Base-by-base conservation (phyloP, 2,329 filamentous ascomycete genomes). In the Fusarium floridanum region DNA sequence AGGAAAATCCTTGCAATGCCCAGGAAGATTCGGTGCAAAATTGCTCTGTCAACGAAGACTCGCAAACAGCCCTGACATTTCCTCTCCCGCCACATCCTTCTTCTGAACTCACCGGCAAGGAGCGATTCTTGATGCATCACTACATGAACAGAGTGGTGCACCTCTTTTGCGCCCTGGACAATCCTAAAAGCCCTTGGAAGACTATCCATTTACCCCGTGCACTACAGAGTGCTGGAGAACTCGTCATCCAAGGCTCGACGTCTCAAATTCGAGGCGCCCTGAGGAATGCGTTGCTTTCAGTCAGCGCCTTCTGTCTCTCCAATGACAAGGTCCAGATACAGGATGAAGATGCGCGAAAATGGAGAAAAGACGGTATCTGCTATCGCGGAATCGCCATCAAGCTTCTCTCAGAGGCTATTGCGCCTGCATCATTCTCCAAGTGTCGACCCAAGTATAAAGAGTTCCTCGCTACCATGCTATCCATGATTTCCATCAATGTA, bases 101-200 rank as follows among this genome's bases (percentile, higher is more conserved):
- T 1, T n/a, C 53, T 11, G 53, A 56, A 6, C 53, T 56, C 27
- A 34, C 53, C 1, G 34, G 29, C 32, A 57, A 57, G 29, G 53
- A 57, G 5, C 29, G 53, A 6, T 57, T 57, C 29, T n/a, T 57
- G 12, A 57, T 57, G 53, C 20, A 57, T 20, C 32, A 57, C 20
- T 57, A 57, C 5, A 34, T 34, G n/a, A 34, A 57, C 8, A 34
- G 53, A 20, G 53, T 36, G 3, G 20, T 57, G 11, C 34, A 34
- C 12, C 29, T 57, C 2, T 57, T 57, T 16, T 57, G 53, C 12
- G 32, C 34, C 1, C n/a, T 57, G 2, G 53, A 57, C 11, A 32
- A 57, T 1, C 29, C 29, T 2, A 57, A 57, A 14, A 57, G 53
- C n/a, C 53, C 53, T 2, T 57, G 53, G 53, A 57, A 57, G 20